These are phyloP conservation scores for Kalanchoe fedtschenkoi DNA, from an alignment of 164 flowering plant genomes.

Conservation along the genomic window DNA sequence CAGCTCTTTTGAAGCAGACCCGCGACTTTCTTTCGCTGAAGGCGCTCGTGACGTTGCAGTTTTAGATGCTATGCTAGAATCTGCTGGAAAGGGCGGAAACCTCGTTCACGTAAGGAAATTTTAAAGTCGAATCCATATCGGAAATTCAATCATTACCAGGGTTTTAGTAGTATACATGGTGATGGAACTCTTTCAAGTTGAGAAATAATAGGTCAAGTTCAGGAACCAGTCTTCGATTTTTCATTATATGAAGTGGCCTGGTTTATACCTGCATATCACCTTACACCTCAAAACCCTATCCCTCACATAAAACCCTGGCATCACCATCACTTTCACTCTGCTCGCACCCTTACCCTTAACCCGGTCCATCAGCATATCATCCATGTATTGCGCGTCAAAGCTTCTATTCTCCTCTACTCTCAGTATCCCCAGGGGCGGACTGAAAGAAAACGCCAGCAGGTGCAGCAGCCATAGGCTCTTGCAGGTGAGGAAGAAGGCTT, in stretches of 20 bases:
- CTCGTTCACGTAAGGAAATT: constrained; percentile 45
- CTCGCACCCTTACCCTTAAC: constrained; percentile 26
- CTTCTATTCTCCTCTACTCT: constrained; percentile 68
- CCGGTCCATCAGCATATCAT: constrained; percentile 48
- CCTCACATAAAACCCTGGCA: constrained; percentile 92
- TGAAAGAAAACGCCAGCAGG: constrained; percentile 81
- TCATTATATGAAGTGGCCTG: no score
- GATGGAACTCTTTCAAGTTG: no score
- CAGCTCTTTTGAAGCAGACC: constrained; percentile 38
- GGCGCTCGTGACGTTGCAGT: constrained; percentile 85
- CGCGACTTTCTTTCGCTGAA: constrained; percentile 60
- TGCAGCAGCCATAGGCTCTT: constrained; percentile 93
- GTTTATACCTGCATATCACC: constrained; percentile 74
- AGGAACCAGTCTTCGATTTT: no score
- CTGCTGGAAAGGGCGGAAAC: constrained; percentile 64
- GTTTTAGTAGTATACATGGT: no score
- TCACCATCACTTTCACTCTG: constrained; percentile 78
- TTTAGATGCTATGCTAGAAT: constrained; percentile 90
- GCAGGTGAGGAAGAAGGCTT: constrained; percentile 78
- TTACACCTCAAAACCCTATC: constrained; percentile 69
- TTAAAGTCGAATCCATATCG: constrained; percentile 6
- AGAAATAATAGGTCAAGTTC: no score
- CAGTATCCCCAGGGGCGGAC: constrained; percentile 50
- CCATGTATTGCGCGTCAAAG: constrained; percentile 75
- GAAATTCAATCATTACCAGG: no score